Evolutionary conservation across 140 eudicot genomes (phyloP).

Genomic region (Stevia rebaudiana): DNA sequence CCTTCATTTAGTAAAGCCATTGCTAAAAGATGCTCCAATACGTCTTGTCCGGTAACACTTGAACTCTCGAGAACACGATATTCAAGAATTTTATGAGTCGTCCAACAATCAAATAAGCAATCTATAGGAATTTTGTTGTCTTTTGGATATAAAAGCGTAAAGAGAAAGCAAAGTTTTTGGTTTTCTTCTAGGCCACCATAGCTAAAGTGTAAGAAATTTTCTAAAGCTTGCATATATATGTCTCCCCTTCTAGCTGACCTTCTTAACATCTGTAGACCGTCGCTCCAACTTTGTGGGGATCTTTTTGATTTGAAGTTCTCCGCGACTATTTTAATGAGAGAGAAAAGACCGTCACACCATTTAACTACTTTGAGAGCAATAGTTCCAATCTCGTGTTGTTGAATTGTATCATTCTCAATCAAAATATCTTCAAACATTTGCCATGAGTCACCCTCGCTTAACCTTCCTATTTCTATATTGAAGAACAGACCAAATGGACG

Average conservation of each 20-base stretch:
- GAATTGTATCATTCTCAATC: background rate
- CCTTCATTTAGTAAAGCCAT: background rate
- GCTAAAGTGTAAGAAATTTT: background rate
- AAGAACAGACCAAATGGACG: background rate
- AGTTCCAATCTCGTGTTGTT: background rate
- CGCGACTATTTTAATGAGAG: background rate
- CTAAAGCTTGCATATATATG: background rate
- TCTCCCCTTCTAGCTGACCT: background rate
- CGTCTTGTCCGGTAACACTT: background rate
- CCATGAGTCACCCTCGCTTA: background rate
- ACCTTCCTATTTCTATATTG: background rate
- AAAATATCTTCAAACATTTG: background rate
- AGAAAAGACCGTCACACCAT: background rate
- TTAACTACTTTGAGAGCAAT: background rate
- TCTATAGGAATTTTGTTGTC: background rate
- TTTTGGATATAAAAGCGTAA: background rate
- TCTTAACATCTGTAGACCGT: background rate
- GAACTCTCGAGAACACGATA: background rate
- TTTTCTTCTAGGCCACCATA: background rate
- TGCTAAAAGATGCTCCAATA: background rate
- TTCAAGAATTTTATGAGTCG: background rate
- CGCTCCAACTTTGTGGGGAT: background rate
- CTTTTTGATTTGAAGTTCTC: background rate
- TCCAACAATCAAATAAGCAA: slow-evolving; percentile 8
- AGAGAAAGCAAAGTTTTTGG: slow-evolving; percentile 7